Percentiles rank a stretch among this genome's conserved stretches.
Evolutionary conservation across 164 flowering plant species (phyloP).

Genomic region (Vitis vinifera): ASM3070453v1 NC_081813.1:5834001-5834500

Average conservation of each 20-base stretch:
- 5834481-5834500: constrained; percentile 86
- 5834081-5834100: no score
- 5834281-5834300: not conserved
- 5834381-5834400: not conserved
- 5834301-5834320: not conserved
- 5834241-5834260: not conserved
- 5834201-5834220: not conserved
- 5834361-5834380: not conserved
- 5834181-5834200: no score
- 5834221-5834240: not conserved
- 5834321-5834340: not conserved
- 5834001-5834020: no score
- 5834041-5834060: no score
- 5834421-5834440: constrained; percentile 90
- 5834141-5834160: no score
- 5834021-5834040: no score
- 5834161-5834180: no score
- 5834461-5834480: constrained; percentile 93
- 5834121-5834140: no score
- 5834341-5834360: not conserved
- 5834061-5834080: no score
- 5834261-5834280: not conserved
- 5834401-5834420: constrained; percentile 1
- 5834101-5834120: no score
- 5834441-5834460: constrained; percentile 80